Percentiles rank a stretch among this genome's conserved stretches.
These are phyloP conservation scores for Candida arabinofermentans DNA, from an alignment of 805 yeast genomes.

Conservation along the genomic window DNA sequence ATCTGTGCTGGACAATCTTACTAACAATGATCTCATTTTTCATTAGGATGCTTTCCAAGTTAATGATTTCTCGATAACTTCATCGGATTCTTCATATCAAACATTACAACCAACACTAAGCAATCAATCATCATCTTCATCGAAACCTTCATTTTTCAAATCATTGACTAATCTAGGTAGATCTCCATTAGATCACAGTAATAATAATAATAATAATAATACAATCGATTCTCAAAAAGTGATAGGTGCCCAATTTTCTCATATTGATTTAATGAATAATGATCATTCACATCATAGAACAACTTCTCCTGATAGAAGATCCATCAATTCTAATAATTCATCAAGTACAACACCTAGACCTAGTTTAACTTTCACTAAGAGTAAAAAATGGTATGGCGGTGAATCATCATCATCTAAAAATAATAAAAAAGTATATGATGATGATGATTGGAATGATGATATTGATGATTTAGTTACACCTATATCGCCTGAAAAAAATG, in stretches of 20 bases:
- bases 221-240: constrained; percentile 30
- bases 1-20: too few relatives aligned
- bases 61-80: constrained; percentile 27
- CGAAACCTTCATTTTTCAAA: constrained; percentile 22
- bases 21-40: constrained; percentile 1
- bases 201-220: constrained; percentile 1
- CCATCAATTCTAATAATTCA: constrained; percentile 11
- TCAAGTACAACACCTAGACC: constrained; percentile 13
- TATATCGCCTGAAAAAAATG: constrained; percentile 5
- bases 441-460: constrained; percentile 87
- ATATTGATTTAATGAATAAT: constrained; percentile 37
- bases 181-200: constrained; percentile 11
- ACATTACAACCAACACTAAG: constrained; percentile 12
- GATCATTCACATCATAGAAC: constrained; percentile 12
- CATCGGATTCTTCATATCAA: constrained; percentile 15
- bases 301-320: constrained; percentile 16
- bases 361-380: constrained; percentile 10
- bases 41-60: constrained; percentile 28
- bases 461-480: constrained; percentile 46
- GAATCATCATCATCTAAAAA: constrained; percentile 23
- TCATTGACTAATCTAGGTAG: constrained; percentile 20
- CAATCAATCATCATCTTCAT: background rate
- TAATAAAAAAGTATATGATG: constrained; percentile 81
- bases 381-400: constrained; percentile 4
- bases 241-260: constrained; percentile 55